Conservation (phyloP, 176 grass and related monocot species). For the Zoysia japonica region DNA sequence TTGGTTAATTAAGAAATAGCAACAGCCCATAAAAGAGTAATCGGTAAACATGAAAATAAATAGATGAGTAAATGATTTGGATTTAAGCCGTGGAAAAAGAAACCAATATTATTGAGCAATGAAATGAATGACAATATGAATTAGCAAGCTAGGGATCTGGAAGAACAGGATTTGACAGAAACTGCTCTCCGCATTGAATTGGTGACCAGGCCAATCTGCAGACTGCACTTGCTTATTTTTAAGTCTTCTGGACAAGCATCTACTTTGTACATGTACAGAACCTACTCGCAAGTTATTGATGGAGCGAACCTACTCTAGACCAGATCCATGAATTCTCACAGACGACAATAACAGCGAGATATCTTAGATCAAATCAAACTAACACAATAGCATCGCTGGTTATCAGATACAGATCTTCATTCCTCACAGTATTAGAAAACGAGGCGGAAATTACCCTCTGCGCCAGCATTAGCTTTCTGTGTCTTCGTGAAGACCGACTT, state of each 20-base stretch:
- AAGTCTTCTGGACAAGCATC: not conserved
- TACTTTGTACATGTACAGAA: not conserved
- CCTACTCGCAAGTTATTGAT: not conserved
- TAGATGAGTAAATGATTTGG: not conserved
- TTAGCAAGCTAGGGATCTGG: not conserved
- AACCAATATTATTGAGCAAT: not conserved
- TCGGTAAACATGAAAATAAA: not conserved
- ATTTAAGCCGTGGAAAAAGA: not conserved
- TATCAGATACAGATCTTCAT: not conserved
- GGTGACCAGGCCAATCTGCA: not conserved
- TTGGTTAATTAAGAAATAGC: not conserved
- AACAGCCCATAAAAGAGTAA: not conserved
- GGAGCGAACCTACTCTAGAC: not conserved
- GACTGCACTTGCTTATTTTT: not conserved
- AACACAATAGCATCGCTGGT: not conserved
- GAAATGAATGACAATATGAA: not conserved
- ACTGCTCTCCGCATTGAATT: not conserved
- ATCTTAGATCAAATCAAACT: not conserved
- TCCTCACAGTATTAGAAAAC: not conserved
- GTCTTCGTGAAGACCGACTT: slow-evolving; percentile 88
- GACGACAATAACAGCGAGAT: not conserved
- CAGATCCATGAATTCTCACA: slow-evolving; percentile 12
- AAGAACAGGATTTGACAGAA: not conserved
- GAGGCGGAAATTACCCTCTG: slow-evolving; percentile 43
- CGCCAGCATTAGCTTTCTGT: slow-evolving; percentile 67